phyloP scores from a whole-genome alignment of 179 eudicot species.

The Corrigiola litoralis region DNA sequence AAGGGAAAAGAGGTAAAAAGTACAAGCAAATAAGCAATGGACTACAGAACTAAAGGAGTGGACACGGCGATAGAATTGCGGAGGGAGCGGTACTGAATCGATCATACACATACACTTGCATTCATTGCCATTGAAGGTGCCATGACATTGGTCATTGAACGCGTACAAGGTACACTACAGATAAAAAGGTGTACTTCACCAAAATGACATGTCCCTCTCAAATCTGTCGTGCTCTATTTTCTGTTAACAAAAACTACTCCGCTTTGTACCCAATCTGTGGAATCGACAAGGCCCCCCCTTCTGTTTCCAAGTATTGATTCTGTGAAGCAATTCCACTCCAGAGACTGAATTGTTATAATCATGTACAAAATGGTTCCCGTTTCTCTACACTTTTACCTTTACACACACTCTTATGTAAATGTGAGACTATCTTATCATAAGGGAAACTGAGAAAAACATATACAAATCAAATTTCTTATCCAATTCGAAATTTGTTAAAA shows the following conservation, averaged over 20 bases:
- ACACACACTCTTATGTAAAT: background rate
- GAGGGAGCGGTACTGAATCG: background rate
- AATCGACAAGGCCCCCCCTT: background rate
- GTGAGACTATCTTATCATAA: no score
- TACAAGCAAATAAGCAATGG: background rate
- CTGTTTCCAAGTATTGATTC: background rate
- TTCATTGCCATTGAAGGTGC: slow-evolving; percentile 4
- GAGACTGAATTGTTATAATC: background rate
- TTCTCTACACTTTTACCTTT: no score
- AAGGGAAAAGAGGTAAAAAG: slow-evolving; percentile 10
- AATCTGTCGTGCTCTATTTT: background rate
- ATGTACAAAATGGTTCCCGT: background rate
- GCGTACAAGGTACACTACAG: slow-evolving; percentile 6
- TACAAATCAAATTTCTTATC: no score
- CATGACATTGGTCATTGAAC: slow-evolving; percentile 1
- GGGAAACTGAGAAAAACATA: no score
- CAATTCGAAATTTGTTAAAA: no score
- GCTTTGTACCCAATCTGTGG: slow-evolving; percentile 5
- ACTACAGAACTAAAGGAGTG: background rate
- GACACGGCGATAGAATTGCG: background rate
- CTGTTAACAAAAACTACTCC: background rate
- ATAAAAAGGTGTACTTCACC: background rate
- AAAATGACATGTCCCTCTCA: slow-evolving; percentile 21
- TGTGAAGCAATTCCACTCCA: background rate
- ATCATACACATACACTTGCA: background rate